Conservation (phyloP, 1,284 basidiomycete species). For the Peniophora sp. region DNA sequence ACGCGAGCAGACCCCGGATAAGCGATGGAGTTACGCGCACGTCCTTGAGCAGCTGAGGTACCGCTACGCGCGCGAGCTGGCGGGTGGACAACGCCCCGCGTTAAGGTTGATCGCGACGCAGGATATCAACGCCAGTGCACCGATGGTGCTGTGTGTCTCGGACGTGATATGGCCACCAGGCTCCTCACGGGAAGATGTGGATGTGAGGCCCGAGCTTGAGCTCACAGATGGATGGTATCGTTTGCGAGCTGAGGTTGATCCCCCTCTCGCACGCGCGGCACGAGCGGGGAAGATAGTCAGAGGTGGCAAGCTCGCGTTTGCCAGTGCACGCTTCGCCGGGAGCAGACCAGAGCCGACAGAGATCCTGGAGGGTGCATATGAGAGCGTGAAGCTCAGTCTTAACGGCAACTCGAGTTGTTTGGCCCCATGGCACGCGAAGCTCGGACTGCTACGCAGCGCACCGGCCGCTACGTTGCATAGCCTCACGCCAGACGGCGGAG, state of each 20-base stretch:
- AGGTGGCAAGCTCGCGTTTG: constrained; percentile 69
- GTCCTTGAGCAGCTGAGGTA: constrained; percentile 81
- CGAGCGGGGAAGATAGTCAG: constrained; percentile 56
- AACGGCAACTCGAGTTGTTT: constrained; percentile 82
- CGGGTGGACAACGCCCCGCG: constrained; percentile 71
- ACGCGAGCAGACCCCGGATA: constrained; percentile 38
- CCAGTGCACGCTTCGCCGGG: background rate
- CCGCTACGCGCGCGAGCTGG: constrained; percentile 87
- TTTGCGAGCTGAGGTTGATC: constrained; percentile 72
- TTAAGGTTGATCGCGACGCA: constrained; percentile 72
- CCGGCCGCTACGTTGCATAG: constrained; percentile 75
- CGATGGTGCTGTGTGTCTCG: constrained; percentile 84
- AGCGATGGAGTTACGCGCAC: constrained; percentile 75
- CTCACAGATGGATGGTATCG: constrained; percentile 97
- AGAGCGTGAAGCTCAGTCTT: constrained; percentile 59
- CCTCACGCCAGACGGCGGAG: constrained; percentile 77
- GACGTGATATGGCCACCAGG: constrained; percentile 49
- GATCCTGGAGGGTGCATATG: constrained; percentile 69
- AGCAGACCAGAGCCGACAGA: constrained; percentile 71
- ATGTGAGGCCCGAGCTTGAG: constrained; percentile 55
- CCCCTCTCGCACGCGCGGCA: constrained; percentile 65
- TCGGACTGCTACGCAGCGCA: constrained; percentile 67
- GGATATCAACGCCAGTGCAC: constrained; percentile 62
- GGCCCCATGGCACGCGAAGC: constrained; percentile 80
- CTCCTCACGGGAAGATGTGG: constrained; percentile 30